A percentile compares a stretch with the other conserved stretches of the same genome.
phyloP scores from a whole-genome alignment of 805 yeast genomes.

The Debaryomyces hansenii region DNA sequence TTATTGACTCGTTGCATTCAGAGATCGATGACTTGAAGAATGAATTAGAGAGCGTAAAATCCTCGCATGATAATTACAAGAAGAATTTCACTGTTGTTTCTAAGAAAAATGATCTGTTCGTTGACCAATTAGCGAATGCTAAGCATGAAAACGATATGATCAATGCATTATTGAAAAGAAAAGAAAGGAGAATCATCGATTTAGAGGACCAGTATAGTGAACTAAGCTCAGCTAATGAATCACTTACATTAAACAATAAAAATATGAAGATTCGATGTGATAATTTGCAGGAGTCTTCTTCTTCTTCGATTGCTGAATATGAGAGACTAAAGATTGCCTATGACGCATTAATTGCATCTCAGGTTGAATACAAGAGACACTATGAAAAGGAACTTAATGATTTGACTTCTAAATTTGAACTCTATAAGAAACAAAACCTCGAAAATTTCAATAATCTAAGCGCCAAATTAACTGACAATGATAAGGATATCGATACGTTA shows the following conservation, averaged over 20 bases:
- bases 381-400: constrained; percentile 44
- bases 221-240: constrained; percentile 46
- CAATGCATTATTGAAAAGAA: constrained; percentile 64
- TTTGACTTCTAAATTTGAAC: constrained; percentile 36
- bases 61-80: constrained; percentile 47
- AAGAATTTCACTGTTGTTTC: constrained; percentile 51
- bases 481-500: constrained; percentile 49
- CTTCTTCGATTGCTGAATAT: constrained; percentile 47
- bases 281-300: constrained; percentile 47
- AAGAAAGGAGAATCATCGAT: constrained; percentile 67
- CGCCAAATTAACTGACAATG: constrained; percentile 40
- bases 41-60: constrained; percentile 42
- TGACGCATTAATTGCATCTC: constrained; percentile 54
- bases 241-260: constrained; percentile 48
- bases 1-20: constrained; percentile 56
- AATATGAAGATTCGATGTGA: constrained; percentile 50
- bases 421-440: constrained; percentile 37
- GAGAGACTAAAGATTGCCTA: constrained; percentile 59
- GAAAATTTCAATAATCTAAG: constrained; percentile 35
- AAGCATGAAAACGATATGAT: constrained; percentile 79
- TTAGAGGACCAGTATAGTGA: constrained; percentile 60
- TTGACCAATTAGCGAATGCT: constrained; percentile 66
- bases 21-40: constrained; percentile 44
- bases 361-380: constrained; percentile 50
- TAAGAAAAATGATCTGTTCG: constrained; percentile 51